Evolutionary conservation across 202 grass and related monocot genomes (phyloP), one percentile per base, ranked within the genome.

Genomic region (Miscanthus sacchariflorus): DNA sequence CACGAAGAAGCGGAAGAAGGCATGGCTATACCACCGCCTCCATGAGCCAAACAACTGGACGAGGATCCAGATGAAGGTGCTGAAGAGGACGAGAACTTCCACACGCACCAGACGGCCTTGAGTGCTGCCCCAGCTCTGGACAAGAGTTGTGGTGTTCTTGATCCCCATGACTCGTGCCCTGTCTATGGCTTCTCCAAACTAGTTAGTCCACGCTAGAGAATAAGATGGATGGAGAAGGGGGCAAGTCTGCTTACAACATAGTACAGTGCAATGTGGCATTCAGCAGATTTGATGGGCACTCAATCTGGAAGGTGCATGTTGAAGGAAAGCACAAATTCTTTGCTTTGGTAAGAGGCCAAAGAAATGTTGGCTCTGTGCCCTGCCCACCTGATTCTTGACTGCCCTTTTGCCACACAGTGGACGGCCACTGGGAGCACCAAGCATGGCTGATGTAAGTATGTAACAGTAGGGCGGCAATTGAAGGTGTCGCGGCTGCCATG

Each of bases 31-130:
- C 36, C 19, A 12, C 45, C 54, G 80, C 1, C 80, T 19, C 19
- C 0, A 13, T 17, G 48, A 28, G 74, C 65, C 40, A 19, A 76
- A 50, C 0, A 61, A 3, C 49, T 42, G 3, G 1, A 61, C 15
- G 1, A 79, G 66, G 50, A 84, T 50, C 17, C 14, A 77, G 44
- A 7, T 63, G 21, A 76, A 78, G 43, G 73, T 11, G 66, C 65
- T 46, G 40, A 88, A 59, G 39, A 78, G 52, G 49, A 76, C 74
- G 9, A 88, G 12, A 9, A 78, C 28, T 3, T 89, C 74, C 30
- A 84, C 28, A 0, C 87, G 67, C 52, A 84, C 52, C 21, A 84
- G 74, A n/a, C 3, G 5, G 38, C 19, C 87, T 73, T 73, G 8
- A 35, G 8, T 35, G 45, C 45, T 76, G 46, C 46, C 27, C 27